Evolutionary conservation across 2,329 filamentous ascomycete genomes (phyloP).

Genomic region (Fusarium tjaetaba): DNA sequence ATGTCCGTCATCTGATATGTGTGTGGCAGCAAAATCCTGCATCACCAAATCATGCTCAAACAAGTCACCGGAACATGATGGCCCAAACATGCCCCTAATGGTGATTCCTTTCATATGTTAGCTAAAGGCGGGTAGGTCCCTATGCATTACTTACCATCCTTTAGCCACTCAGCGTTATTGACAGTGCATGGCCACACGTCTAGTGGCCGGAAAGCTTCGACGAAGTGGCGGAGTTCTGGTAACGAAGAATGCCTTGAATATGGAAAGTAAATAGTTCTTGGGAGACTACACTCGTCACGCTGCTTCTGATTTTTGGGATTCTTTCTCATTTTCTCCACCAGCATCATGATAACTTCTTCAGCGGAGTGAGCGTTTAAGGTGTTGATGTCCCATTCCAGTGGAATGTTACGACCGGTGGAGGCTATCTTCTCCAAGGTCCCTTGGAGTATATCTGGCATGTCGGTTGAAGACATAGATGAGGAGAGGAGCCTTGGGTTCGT

Average conservation of each 20-base stretch:
- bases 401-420: conserved; percentile 39
- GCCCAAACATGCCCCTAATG: conserved; percentile 76
- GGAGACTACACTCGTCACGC: conserved; percentile 41
- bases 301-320: neutral
- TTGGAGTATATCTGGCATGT: conserved; percentile 15
- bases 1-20: neutral
- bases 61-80: conserved; percentile 66
- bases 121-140: neutral
- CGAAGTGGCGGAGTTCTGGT: conserved; percentile 76
- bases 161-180: conserved; percentile 69
- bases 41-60: conserved; percentile 76
- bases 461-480: conserved; percentile 7
- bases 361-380: conserved; percentile 28
- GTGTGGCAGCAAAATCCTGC: conserved; percentile 45
- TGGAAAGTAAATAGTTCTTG: conserved; percentile 70
- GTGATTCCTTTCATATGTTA: conserved; percentile 56
- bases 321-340: conserved; percentile 23
- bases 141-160: conserved; percentile 51
- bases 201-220: conserved; percentile 73
- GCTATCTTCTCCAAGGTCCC: conserved; percentile 24
- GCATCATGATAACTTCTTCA: conserved; percentile 2
- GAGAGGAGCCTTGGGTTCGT: conserved; percentile 27
- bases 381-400: conserved; percentile 39
- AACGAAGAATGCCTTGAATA: conserved; percentile 93
- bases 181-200: conserved; percentile 88